These are phyloP conservation scores for Teunomyces cretensis DNA, from an alignment of 805 yeast species.

Conservation along the genomic window DNA sequence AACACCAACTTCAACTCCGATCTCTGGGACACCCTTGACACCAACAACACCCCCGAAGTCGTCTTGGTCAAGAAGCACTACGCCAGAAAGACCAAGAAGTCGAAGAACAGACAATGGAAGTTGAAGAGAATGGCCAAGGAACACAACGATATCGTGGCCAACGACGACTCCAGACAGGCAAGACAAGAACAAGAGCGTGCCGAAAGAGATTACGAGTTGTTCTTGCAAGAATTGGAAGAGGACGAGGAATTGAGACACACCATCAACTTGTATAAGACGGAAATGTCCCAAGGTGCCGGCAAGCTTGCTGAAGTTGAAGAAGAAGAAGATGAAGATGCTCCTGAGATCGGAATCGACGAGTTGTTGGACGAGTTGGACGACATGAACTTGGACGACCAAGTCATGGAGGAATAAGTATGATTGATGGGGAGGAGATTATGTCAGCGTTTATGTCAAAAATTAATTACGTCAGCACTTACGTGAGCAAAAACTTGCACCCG, in stretches of 20 bases:
- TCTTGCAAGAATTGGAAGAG: constrained; percentile 96
- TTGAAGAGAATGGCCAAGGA: constrained; percentile 97
- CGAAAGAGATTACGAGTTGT: constrained; percentile 90
- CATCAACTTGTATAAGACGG: constrained; percentile 81
- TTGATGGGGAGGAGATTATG: background rate
- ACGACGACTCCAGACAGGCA: constrained; percentile 66
- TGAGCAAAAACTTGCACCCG: no score
- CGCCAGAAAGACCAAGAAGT: constrained; percentile 71
- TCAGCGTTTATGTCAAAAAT: background rate
- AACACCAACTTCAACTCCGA: constrained; percentile 89
- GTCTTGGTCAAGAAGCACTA: constrained; percentile 86
- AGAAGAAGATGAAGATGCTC: constrained; percentile 76
- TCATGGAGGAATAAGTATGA: constrained; percentile 13
- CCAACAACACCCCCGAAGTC: constrained; percentile 76
- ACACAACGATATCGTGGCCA: constrained; percentile 83
- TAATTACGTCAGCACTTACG: no score
- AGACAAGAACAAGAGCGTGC: constrained; percentile 89
- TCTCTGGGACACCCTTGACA: constrained; percentile 68
- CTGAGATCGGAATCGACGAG: constrained; percentile 87
- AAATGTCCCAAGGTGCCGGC: constrained; percentile 21
- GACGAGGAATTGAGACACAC: constrained; percentile 92
- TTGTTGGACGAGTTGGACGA: constrained; percentile 92
- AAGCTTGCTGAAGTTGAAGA: constrained; percentile 42
- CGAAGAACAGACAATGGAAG: constrained; percentile 83
- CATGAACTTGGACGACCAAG: constrained; percentile 72